These are phyloP conservation scores for Pyricularia pennisetigena DNA, from an alignment of 2,329 filamentous ascomycete genomes.

Conservation along the genomic window DNA sequence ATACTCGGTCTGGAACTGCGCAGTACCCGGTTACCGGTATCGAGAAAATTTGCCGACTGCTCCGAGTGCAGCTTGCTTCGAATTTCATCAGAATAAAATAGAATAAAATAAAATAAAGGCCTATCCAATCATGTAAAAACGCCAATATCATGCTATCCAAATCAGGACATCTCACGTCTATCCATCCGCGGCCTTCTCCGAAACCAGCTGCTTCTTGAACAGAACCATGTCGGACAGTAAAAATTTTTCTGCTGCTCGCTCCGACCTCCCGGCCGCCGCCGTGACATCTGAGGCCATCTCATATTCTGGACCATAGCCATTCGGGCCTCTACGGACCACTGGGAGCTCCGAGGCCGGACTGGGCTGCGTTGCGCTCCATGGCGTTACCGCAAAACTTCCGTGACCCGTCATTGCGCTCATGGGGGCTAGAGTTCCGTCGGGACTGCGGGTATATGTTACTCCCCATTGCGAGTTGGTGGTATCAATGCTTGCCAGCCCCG, in stretches of 20 bases:
- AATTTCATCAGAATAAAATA: background rate
- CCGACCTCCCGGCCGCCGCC: background rate
- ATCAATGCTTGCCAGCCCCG: background rate
- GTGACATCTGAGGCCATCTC: constrained; percentile 1
- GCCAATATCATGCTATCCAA: background rate
- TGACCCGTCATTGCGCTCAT: background rate
- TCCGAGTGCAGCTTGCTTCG: background rate
- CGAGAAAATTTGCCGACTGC: background rate
- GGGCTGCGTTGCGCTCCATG: constrained; percentile 1
- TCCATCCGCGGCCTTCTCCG: background rate
- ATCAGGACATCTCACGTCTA: background rate
- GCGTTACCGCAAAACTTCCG: background rate
- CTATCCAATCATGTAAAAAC: background rate
- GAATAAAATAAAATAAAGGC: background rate
- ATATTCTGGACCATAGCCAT: constrained; percentile 5
- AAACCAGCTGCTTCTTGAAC: background rate
- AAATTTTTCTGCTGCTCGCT: constrained; percentile 2
- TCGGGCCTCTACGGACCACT: background rate
- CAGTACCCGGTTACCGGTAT: background rate
- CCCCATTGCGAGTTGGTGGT: background rate
- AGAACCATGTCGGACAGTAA: background rate
- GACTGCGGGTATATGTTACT: background rate
- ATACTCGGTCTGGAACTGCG: background rate
- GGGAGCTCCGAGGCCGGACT: constrained; percentile 4
- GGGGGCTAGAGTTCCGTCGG: background rate